Evolutionary conservation across 139 green algal genomes (phyloP), one percentile per base, ranked within the genome.

Genomic region (Ettlia oleoabundans): DNA sequence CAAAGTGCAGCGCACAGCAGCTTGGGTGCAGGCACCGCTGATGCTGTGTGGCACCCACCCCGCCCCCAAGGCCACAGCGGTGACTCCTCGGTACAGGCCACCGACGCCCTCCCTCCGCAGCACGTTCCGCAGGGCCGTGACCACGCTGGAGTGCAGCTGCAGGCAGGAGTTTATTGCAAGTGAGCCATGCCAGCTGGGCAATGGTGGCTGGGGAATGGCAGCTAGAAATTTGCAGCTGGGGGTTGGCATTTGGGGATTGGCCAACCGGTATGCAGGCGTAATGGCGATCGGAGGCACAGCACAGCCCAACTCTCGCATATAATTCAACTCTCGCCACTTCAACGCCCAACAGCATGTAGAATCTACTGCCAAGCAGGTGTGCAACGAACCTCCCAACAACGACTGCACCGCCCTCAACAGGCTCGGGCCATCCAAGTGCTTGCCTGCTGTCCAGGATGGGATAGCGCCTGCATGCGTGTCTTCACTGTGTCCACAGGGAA

Each of bases 401-500:
- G 3, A 51, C 47, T 74, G 76, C 47, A 63, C 22, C 35, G 4
- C 53, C 26, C 43, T 21, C 26, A 40, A 81, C n/a, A n/a, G n/a
- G n/a, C n/a, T n/a, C n/a, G n/a, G n/a, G 9, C 24, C 35, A 26
- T 47, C 18, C 5, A 0, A 2, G 8, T 30, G 19, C 66, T 24
- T 80, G 92, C 89, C 87, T 85, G 85, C 84, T 98, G 95, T 0
- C 95, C 95, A 3, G 95, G 95, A 55, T 97, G 95, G n/a, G 89
- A 90, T 3, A 97, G 80, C 1, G 95, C 94, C 89, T 99, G 97
- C 94, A 98, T 98, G 1, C 97, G 76, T 5, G 97, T 99, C 78
- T 99, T 99, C 63, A 99, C 92, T 21, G 96, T 99, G 88, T 99
- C 97, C 15, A 99, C 93, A 9, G 95, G 95, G 66, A 95, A 99